Conservation (phyloP, 73 alveolate species). For the Paramecium caudatum region DNA sequence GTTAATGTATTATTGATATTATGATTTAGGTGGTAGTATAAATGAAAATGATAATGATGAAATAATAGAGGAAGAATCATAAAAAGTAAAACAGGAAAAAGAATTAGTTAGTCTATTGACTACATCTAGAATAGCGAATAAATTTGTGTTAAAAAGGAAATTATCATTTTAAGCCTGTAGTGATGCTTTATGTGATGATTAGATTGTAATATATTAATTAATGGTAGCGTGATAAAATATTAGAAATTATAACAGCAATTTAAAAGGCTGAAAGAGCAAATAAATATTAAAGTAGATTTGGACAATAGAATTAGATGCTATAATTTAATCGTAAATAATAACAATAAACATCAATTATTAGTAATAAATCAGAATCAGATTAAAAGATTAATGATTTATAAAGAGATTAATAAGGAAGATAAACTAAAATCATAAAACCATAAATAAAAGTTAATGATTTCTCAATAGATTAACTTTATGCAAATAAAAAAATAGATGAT, state of each 20-base stretch:
- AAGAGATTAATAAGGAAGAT: background rate
- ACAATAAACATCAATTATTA: background rate
- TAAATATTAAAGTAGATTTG: background rate
- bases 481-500: constrained; percentile 21
- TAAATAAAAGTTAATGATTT: background rate
- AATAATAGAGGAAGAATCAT: background rate
- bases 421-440: background rate
- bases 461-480: background rate
- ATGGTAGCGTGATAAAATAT: constrained; percentile 2
- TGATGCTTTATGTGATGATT: constrained; percentile 29
- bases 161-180: constrained; percentile 14
- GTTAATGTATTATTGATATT: background rate
- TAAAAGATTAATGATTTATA: background rate
- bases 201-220: background rate
- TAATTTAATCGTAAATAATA: background rate
- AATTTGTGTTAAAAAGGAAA: background rate
- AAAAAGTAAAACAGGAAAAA: too few species aligned
- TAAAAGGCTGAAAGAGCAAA: constrained; percentile 7
- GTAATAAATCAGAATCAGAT: constrained; percentile 29
- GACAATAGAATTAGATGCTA: background rate
- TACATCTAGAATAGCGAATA: too few species aligned
- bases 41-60: background rate
- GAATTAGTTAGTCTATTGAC: too few species aligned
- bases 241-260: background rate
- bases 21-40: background rate